These are phyloP conservation scores for Limonomyces culmigenus DNA, from an alignment of 1,284 basidiomycete species.

Conservation along the genomic window DNA sequence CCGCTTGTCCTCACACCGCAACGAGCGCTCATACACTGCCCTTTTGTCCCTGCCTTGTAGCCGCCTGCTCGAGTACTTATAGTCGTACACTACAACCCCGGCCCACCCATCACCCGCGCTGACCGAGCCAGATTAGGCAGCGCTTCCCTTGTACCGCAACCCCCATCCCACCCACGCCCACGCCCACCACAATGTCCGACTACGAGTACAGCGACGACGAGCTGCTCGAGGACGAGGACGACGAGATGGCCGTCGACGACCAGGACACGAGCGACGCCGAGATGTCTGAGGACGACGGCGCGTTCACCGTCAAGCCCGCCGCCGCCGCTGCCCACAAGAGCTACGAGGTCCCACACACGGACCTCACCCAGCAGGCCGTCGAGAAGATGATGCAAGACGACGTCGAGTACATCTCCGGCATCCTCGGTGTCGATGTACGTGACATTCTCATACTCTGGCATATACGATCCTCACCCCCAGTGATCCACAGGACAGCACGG, in stretches of 20 bases:
- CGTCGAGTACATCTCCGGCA: slow-evolving; percentile 68
- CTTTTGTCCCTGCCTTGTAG: too few species aligned
- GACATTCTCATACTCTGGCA: slow-evolving; percentile 1
- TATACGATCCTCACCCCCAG: slow-evolving; percentile 1
- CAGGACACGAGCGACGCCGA: slow-evolving; percentile 26
- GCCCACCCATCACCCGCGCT: neutral
- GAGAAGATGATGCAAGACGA: slow-evolving; percentile 64
- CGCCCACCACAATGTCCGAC: slow-evolving; percentile 28
- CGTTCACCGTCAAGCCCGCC: slow-evolving; percentile 48
- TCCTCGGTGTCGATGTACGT: slow-evolving; percentile 76
- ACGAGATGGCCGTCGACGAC: slow-evolving; percentile 48
- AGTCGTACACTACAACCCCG: neutral
- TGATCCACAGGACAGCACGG: slow-evolving; percentile 27
- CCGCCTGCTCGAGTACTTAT: too few species aligned
- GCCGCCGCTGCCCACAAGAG: slow-evolving; percentile 42
- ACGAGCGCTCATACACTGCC: too few species aligned
- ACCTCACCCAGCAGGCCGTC: slow-evolving; percentile 57
- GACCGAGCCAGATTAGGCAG: neutral
- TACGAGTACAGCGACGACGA: slow-evolving; percentile 41
- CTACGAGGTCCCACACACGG: slow-evolving; percentile 65
- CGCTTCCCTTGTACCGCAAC: neutral
- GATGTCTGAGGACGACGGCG: slow-evolving; percentile 43
- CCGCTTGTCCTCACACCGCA: too few species aligned
- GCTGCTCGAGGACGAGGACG: slow-evolving; percentile 51
- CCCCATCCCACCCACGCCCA: slow-evolving; percentile 1